Evolutionary conservation across 257 asterid species (phyloP).

Genomic region (Nicotiana benthamiana): DNA sequence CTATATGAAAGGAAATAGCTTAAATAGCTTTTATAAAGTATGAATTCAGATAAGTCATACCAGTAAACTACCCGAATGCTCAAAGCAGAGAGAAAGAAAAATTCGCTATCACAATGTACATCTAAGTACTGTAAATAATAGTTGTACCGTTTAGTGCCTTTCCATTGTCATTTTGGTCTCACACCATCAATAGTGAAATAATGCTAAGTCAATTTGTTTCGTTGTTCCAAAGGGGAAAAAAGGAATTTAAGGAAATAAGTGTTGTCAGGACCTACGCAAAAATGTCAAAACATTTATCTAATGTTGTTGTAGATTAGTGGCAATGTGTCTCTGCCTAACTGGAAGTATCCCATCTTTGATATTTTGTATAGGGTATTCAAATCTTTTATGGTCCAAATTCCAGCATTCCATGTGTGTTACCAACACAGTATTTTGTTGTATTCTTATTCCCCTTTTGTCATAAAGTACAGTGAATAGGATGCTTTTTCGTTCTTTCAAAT

Average conservation of each 20-base stretch:
- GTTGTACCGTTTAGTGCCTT: too few species aligned
- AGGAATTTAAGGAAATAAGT: not conserved
- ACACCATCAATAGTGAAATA: not conserved
- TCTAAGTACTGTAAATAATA: too few species aligned
- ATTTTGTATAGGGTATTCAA: not conserved
- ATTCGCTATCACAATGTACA: too few species aligned
- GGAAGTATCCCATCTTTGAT: not conserved
- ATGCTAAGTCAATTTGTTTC: not conserved
- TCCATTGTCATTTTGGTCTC: too few species aligned
- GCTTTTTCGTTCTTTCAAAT: not conserved
- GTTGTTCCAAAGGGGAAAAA: not conserved
- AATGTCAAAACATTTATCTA: not conserved
- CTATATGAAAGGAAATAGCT: too few species aligned
- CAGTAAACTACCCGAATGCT: too few species aligned
- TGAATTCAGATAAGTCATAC: too few species aligned
- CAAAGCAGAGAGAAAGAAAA: too few species aligned
- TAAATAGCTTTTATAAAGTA: too few species aligned
- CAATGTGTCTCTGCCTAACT: not conserved
- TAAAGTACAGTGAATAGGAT: not conserved
- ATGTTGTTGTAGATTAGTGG: not conserved
- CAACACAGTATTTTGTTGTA: not conserved
- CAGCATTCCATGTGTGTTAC: slow-evolving; percentile 3
- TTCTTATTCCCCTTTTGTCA: not conserved
- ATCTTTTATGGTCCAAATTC: not conserved
- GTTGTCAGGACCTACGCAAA: not conserved